Percentiles rank a stretch among this genome's conserved stretches.
Evolutionary conservation across 2,329 filamentous ascomycete genomes (phyloP).

Genomic region (Aschersonia sp.): DNA sequence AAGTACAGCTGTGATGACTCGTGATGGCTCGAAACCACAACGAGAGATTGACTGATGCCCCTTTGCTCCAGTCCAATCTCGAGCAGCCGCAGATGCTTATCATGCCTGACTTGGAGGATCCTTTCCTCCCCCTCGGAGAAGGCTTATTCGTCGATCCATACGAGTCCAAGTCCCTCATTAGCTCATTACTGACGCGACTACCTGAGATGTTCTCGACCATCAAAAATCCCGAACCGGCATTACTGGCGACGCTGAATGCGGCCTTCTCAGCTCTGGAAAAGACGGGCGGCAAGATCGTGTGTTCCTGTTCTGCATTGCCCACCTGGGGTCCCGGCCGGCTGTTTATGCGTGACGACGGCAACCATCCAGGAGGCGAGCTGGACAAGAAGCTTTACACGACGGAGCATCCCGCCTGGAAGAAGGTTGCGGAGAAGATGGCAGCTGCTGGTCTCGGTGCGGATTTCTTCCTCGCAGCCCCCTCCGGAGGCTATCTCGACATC

Average conservation of each 20-base stretch:
- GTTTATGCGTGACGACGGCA: slow-evolving; percentile 76
- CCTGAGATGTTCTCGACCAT: slow-evolving; percentile 76
- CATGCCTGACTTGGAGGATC: slow-evolving; percentile 94
- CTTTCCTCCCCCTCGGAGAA: slow-evolving; percentile 82
- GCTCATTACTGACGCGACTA: slow-evolving; percentile 68
- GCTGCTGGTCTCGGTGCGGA: slow-evolving; percentile 77
- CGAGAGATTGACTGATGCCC: background rate
- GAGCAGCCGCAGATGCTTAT: slow-evolving; percentile 95
- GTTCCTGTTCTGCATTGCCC: slow-evolving; percentile 73
- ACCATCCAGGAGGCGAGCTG: slow-evolving; percentile 70
- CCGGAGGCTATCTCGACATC: slow-evolving; percentile 83
- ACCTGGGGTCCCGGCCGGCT: slow-evolving; percentile 83
- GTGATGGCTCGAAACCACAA: background rate
- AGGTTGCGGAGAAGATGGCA: slow-evolving; percentile 76
- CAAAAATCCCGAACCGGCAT: slow-evolving; percentile 81
- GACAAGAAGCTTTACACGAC: slow-evolving; percentile 88
- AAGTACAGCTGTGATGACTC: slow-evolving; percentile 20
- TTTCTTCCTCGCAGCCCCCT: slow-evolving; percentile 86
- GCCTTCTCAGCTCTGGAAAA: slow-evolving; percentile 70
- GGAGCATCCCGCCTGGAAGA: slow-evolving; percentile 79
- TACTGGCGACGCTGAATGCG: slow-evolving; percentile 73
- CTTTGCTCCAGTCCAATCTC: slow-evolving; percentile 43
- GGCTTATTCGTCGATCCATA: slow-evolving; percentile 91
- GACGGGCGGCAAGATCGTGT: slow-evolving; percentile 86
- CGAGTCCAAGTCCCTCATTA: slow-evolving; percentile 77